Evolutionary conservation across 345 rosid species (phyloP).

Genomic region (Heritiera littoralis): DNA sequence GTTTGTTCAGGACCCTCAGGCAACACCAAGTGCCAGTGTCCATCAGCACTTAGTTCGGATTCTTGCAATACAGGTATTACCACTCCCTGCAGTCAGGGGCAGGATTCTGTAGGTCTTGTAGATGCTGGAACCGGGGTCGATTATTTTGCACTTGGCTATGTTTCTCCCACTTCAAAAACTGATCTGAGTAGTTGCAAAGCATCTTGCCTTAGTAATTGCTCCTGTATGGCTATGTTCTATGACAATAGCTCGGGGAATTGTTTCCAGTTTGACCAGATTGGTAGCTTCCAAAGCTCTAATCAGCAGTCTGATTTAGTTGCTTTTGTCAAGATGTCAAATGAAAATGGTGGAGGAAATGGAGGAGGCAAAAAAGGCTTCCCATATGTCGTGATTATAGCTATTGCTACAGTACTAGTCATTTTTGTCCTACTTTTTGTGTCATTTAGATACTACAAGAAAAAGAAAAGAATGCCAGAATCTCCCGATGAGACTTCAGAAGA

Average conservation of each 20-base stretch:
- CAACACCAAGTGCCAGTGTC: slow-evolving; percentile 61
- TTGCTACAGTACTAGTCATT: slow-evolving; percentile 52
- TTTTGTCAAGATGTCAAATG: slow-evolving; percentile 56
- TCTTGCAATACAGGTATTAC: slow-evolving; percentile 53
- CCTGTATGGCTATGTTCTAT: slow-evolving; percentile 75
- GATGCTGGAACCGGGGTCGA: slow-evolving; percentile 50
- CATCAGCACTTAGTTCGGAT: slow-evolving; percentile 38
- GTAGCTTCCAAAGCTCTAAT: slow-evolving; percentile 54
- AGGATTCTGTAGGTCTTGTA: slow-evolving; percentile 44
- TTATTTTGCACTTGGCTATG: slow-evolving; percentile 67
- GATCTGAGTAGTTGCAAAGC: slow-evolving; percentile 64
- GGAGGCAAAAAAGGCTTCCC: slow-evolving; percentile 48
- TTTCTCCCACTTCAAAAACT: slow-evolving; percentile 52
- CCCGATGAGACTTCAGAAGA: slow-evolving; percentile 62
- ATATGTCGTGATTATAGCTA: slow-evolving; percentile 49
- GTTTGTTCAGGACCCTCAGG: slow-evolving; percentile 46
- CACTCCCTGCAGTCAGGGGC: slow-evolving; percentile 52
- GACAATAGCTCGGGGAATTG: slow-evolving; percentile 68
- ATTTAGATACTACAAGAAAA: slow-evolving; percentile 43
- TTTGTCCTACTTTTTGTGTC: slow-evolving; percentile 51
- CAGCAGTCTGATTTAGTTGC: slow-evolving; percentile 45
- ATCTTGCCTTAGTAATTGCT: slow-evolving; percentile 67
- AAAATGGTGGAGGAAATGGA: slow-evolving; percentile 29
- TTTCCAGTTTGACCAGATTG: slow-evolving; percentile 69
- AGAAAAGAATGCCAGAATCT: slow-evolving; percentile 40